These are phyloP conservation scores for Sporobolomyces phaffii DNA, from an alignment of 768 basidiomycete genomes.

Conservation along the genomic window DNA sequence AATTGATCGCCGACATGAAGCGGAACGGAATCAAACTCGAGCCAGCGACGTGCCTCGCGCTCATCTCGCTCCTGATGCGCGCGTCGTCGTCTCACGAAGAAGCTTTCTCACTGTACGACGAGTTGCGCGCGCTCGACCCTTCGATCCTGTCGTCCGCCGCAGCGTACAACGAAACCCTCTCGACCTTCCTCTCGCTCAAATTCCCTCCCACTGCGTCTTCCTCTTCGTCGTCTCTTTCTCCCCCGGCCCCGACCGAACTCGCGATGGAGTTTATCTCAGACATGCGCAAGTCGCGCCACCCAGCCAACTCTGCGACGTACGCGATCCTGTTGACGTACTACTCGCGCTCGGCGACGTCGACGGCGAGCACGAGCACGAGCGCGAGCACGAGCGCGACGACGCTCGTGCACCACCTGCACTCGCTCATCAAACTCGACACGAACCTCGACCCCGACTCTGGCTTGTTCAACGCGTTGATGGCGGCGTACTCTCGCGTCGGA, in stretches of 20 bases:
- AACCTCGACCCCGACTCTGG: slow-evolving; percentile 59
- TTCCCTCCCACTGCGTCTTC: slow-evolving; percentile 51
- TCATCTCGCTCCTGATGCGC: slow-evolving; percentile 64
- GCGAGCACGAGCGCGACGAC: no score
- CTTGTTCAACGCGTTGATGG: slow-evolving; percentile 56
- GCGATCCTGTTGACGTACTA: slow-evolving; percentile 37
- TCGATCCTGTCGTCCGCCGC: slow-evolving; percentile 19
- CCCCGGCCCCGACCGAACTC: slow-evolving; percentile 50
- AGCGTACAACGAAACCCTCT: slow-evolving; percentile 44
- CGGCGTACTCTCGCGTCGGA: slow-evolving; percentile 46
- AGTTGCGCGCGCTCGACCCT: slow-evolving; percentile 44
- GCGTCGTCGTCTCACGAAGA: slow-evolving; percentile 54
- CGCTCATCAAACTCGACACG: slow-evolving; percentile 69
- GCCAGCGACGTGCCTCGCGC: slow-evolving; percentile 53
- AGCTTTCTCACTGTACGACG: slow-evolving; percentile 61
- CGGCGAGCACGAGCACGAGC: no score
- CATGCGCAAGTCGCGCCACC: slow-evolving; percentile 32
- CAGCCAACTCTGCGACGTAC: slow-evolving; percentile 30
- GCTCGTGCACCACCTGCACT: slow-evolving; percentile 60
- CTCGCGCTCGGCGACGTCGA: slow-evolving; percentile 40
- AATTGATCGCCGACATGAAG: slow-evolving; percentile 64
- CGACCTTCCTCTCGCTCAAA: slow-evolving; percentile 58
- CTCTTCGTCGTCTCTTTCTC: slow-evolving; percentile 45
- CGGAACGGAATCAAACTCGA: slow-evolving; percentile 52
- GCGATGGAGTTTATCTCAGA: slow-evolving; percentile 51